Base-by-base conservation (phyloP, 2,329 filamentous ascomycete species). In the Orbilia brochopaga region DNA sequence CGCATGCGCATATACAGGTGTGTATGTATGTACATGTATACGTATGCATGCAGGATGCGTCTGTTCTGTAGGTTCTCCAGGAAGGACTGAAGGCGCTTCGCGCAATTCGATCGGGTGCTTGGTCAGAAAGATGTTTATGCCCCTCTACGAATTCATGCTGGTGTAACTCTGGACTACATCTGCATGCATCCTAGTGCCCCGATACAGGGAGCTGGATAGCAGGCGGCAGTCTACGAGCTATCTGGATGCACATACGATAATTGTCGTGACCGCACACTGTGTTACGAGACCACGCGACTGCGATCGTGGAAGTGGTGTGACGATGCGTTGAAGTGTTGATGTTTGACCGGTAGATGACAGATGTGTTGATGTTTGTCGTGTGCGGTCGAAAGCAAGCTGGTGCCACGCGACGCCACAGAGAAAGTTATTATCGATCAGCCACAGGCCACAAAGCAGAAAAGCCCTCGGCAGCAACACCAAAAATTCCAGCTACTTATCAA, bases 361-460 rank as follows among this genome's bases (percentile, higher is more conserved):
- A 11, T 61, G 63, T 50, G 56, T 66, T 56, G 54, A 30, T 57
- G 64, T 53, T 57, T 69, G 61, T 57, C 52, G 40, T 52, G 61
- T 64, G 66, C 55, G 44, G 66, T 70, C 50, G 5, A 3, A 3
- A 15, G 4, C 27, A 32, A 3, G 3, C 27, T 8, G 5, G 40
- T 13, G 17, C 40, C 13, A 19, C 15, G 11, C 17, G 21, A 13
- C 3, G 2, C 11, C 66, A 70, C 66, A 59, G 63, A 54, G 59
- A 1, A 3, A 8, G 4, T 8, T 32, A 3, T 3, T 32, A 3
- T 3, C 27, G 8, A 32, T 32, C 27, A n/a, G 27, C 27, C 27
- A 32, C 27, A 32, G 27, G 27, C 27, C 8, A 64, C 66, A 70
- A 59, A 59, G 66, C 66, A 70, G 55, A 70, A 70, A 63, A 70